Percentiles rank a stretch among this genome's conserved stretches.
These are phyloP conservation scores for Geotrichum histeridarum DNA, from an alignment of 1,139 yeast genomes.

Conservation along the genomic window DNA sequence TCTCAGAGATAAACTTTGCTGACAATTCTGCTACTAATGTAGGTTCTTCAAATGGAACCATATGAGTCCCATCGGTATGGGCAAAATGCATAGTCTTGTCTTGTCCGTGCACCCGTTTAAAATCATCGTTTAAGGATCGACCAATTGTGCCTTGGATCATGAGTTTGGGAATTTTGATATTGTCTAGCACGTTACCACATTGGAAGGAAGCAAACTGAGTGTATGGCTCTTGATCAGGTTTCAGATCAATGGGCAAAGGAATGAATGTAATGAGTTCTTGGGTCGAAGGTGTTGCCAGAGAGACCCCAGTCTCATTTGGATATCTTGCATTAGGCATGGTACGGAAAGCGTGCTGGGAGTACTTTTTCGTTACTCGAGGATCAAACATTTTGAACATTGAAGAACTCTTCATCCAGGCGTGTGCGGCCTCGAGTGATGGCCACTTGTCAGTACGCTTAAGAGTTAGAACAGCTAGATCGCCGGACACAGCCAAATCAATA, in stretches of 20 bases:
- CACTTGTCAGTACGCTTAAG: conserved; percentile 19
- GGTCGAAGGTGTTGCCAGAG: conserved; percentile 19
- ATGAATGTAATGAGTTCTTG: conserved; percentile 18
- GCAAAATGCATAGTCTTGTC: not conserved
- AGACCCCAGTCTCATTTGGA: conserved; percentile 20
- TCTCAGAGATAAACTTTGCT: not conserved
- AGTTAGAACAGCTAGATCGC: conserved; percentile 3
- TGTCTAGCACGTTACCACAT: not conserved
- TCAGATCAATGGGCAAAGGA: conserved; percentile 11
- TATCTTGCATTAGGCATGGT: conserved; percentile 18
- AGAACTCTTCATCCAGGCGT: conserved; percentile 3
- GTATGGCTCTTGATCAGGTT: conserved; percentile 2
- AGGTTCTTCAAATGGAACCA: conserved; percentile 13
- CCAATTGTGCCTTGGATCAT: conserved; percentile 14
- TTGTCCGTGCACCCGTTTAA: not conserved
- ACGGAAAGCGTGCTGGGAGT: conserved; percentile 19
- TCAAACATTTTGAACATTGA: conserved; percentile 18
- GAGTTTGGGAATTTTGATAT: conserved; percentile 11
- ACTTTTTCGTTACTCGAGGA: conserved; percentile 15
- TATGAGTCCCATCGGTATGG: conserved; percentile 2
- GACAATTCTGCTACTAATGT: not conserved
- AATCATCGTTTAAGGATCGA: not conserved
- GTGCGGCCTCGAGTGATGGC: conserved; percentile 18
- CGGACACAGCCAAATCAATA: not conserved
- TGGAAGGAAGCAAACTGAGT: not conserved